Conservation (phyloP, 768 basidiomycete genomes). For the Suillus subaureus region DNA sequence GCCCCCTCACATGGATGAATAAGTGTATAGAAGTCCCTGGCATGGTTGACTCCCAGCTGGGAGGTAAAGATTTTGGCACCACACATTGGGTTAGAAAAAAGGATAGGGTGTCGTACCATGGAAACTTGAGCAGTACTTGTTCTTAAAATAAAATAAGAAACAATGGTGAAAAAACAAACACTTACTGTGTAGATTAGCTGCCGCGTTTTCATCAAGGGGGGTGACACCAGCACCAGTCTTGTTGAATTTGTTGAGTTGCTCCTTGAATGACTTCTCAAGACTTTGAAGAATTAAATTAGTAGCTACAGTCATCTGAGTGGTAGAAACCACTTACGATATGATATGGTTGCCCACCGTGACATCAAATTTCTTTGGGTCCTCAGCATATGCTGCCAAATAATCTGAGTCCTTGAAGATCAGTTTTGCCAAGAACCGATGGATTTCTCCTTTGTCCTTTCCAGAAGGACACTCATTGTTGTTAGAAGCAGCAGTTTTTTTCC, state of each 20-base stretch:
- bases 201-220: background rate
- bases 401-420: background rate
- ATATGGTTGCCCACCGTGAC: background rate
- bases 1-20: too few relatives aligned
- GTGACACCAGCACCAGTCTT: background rate
- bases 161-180: too few relatives aligned
- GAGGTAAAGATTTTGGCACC: too few relatives aligned
- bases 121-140: too few relatives aligned
- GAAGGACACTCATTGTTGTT: background rate
- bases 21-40: too few relatives aligned
- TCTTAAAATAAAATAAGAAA: too few relatives aligned
- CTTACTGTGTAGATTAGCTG: background rate
- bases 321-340: background rate
- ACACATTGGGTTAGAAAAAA: too few relatives aligned
- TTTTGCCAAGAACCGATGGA: background rate
- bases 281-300: background rate
- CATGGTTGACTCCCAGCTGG: too few relatives aligned
- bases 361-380: background rate
- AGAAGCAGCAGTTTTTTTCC: background rate
- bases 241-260: background rate
- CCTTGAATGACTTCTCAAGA: background rate
- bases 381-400: background rate
- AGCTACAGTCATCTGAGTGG: background rate
- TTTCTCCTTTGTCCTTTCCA: slow-evolving; percentile 2
- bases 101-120: too few relatives aligned